Evolutionary conservation across 1,284 basidiomycete species (phyloP).

Genomic region (Ceratobasidium sp.): DNA sequence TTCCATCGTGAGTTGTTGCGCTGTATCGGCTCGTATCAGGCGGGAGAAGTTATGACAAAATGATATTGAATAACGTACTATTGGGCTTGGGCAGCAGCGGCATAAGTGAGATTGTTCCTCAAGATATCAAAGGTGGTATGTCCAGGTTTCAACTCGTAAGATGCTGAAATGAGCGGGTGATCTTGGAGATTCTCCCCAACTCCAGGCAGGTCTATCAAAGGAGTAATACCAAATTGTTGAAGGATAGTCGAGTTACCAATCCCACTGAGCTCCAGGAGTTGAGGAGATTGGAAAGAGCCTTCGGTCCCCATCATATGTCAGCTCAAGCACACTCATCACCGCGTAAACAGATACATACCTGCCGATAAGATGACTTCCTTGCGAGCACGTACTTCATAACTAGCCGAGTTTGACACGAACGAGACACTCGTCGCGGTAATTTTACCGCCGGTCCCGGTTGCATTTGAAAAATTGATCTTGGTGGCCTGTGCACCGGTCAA

Average conservation of each 20-base stretch:
- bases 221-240: constrained; percentile 57
- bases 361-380: constrained; percentile 62
- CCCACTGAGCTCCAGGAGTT: constrained; percentile 65
- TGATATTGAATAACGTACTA: constrained; percentile 33
- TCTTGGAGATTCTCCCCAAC: constrained; percentile 63
- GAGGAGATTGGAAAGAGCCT: constrained; percentile 61
- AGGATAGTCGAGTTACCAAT: constrained; percentile 62
- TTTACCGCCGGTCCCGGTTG: constrained; percentile 45
- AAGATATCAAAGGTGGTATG: constrained; percentile 46
- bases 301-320: background rate
- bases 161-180: constrained; percentile 51
- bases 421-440: constrained; percentile 52
- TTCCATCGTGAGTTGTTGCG: constrained; percentile 41
- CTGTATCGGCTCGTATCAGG: constrained; percentile 3
- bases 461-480: constrained; percentile 52
- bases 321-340: constrained; percentile 8
- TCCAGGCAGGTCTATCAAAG: constrained; percentile 59
- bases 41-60: background rate
- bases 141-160: constrained; percentile 46
- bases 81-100: constrained; percentile 39
- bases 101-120: constrained; percentile 42
- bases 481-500: constrained; percentile 52
- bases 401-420: constrained; percentile 52
- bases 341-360: constrained; percentile 48
- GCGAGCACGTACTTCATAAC: constrained; percentile 52